Conservation (phyloP, 2,329 filamentous ascomycete species). For the Aspergillus terreus region DNA sequence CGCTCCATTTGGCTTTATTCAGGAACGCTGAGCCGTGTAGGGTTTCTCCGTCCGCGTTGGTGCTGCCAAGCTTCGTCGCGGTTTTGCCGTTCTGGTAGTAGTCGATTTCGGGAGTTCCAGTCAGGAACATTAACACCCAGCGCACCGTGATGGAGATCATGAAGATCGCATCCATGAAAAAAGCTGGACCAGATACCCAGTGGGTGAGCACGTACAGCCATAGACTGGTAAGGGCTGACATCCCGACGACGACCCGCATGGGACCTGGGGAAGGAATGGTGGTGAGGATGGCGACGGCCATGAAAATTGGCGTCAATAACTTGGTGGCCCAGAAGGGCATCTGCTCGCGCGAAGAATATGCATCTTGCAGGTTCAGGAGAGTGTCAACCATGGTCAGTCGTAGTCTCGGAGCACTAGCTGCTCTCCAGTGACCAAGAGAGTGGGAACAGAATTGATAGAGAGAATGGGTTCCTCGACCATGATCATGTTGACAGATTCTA, state of each 20-base stretch:
- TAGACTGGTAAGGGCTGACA: constrained; percentile 1
- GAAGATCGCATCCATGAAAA: constrained; percentile 3
- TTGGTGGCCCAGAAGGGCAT: not conserved
- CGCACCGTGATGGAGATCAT: constrained; percentile 2
- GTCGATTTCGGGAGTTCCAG: constrained; percentile 1
- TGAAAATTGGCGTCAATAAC: not conserved
- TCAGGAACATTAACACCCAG: not conserved
- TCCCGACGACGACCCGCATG: not conserved
- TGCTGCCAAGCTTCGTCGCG: not conserved
- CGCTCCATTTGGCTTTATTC: constrained; percentile 1
- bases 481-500: no score
- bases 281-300: constrained; percentile 1
- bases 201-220: constrained; percentile 2
- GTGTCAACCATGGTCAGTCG: not conserved
- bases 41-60: not conserved
- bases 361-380: not conserved
- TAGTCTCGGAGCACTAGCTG: not conserved
- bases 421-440: not conserved
- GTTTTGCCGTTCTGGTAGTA: not conserved
- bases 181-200: not conserved
- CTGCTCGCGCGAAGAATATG: not conserved
- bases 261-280: not conserved
- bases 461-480: no score
- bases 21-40: not conserved
- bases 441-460: no score